Percentiles rank a stretch among this genome's conserved stretches.
Evolutionary conservation across 2,329 filamentous ascomycete species (phyloP).

Genomic region (Fusarium burgessii): DNA sequence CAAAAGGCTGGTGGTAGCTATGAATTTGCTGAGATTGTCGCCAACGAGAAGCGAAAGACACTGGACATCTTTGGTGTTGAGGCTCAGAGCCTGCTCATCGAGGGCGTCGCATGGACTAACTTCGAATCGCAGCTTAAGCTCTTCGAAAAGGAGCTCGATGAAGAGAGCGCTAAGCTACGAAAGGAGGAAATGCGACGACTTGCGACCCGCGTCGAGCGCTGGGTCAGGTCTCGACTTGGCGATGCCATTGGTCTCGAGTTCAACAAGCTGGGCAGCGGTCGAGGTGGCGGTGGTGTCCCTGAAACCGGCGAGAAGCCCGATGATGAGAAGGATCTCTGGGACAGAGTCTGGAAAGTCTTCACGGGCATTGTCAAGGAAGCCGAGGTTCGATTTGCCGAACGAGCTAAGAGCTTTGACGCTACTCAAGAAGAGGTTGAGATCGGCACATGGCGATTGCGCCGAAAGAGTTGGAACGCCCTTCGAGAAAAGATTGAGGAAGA

Average conservation of each 20-base stretch:
- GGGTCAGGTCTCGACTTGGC: conserved; percentile 87
- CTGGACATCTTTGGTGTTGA: conserved; percentile 81
- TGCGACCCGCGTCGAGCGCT: conserved; percentile 90
- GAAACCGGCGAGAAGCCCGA: conserved; percentile 79
- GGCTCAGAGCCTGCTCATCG: conserved; percentile 78
- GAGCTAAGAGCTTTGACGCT: conserved; percentile 93
- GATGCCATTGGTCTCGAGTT: conserved; percentile 94
- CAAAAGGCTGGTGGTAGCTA: conserved; percentile 93
- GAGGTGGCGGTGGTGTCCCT: conserved; percentile 83
- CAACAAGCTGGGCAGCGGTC: conserved; percentile 92
- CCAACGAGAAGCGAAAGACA: conserved; percentile 81
- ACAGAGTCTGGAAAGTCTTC: conserved; percentile 92
- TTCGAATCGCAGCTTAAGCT: conserved; percentile 83
- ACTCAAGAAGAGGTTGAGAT: conserved; percentile 91
- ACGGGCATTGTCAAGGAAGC: conserved; percentile 85
- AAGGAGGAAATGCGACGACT: conserved; percentile 97
- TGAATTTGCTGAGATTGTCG: conserved; percentile 95
- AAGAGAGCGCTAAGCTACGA: conserved; percentile 84
- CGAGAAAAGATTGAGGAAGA: conserved; percentile 95
- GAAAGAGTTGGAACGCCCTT: conserved; percentile 94
- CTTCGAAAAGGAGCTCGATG: conserved; percentile 91
- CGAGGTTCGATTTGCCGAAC: conserved; percentile 84
- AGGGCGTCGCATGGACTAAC: conserved; percentile 87
- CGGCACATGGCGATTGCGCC: conserved; percentile 89
- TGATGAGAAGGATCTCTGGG: conserved; percentile 91